These are phyloP conservation scores for Luvunga scandens DNA, from an alignment of 345 rosid species.

Conservation along the genomic window DNA sequence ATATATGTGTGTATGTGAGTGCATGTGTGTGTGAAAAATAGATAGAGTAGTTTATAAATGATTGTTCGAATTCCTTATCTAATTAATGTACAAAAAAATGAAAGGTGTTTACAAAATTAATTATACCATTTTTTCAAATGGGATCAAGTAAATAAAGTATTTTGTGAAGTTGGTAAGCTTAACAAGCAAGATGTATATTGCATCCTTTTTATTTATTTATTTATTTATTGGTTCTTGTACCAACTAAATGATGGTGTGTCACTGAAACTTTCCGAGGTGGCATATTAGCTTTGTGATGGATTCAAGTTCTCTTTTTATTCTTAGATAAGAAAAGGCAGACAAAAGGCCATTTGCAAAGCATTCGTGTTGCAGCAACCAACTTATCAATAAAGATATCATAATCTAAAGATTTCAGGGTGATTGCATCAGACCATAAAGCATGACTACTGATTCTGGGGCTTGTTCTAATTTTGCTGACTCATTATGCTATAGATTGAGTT, in stretches of 20 bases:
- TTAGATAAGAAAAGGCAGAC: conserved; percentile 12
- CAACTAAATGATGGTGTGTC: conserved; percentile 19
- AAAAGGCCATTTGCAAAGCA: background rate
- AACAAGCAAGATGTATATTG: background rate
- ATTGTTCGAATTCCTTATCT: too few relatives aligned
- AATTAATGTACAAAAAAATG: too few relatives aligned
- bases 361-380: background rate
- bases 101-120: too few relatives aligned
- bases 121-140: background rate
- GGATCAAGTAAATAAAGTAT: background rate
- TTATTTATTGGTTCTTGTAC: background rate
- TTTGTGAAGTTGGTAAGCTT: background rate
- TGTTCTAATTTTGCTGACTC: background rate
- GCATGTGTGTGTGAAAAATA: too few relatives aligned
- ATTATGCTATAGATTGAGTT: too few relatives aligned
- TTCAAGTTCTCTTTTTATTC: conserved; percentile 20
- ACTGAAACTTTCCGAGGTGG: conserved; percentile 46
- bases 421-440: background rate
- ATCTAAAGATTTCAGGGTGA: conserved; percentile 16
- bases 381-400: conserved; percentile 6
- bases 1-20: too few relatives aligned
- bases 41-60: too few relatives aligned
- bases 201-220: too few relatives aligned
- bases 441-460: background rate
- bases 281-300: conserved; percentile 41